These are phyloP conservation scores for Pontederia crassipes DNA, from an alignment of 176 grass and related monocot species.

Conservation along the genomic window DNA sequence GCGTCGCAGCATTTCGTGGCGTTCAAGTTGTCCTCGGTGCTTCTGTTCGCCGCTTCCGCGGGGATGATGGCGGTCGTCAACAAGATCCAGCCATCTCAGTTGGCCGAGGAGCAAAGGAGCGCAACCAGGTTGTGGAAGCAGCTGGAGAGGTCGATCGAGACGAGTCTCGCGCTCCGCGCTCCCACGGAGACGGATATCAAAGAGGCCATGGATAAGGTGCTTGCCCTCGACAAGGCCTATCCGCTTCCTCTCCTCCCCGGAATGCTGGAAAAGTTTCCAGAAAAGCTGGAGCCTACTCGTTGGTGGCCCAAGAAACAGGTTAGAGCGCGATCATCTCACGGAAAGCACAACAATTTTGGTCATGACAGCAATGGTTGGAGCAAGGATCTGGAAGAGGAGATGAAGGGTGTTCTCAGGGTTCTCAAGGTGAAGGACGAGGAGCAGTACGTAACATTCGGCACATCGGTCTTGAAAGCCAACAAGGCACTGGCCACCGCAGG, in stretches of 20 bases:
- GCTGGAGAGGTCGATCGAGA: constrained; percentile 2
- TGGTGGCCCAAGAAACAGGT: constrained; percentile 2
- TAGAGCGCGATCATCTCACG: too few species aligned
- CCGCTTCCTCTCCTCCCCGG: constrained; percentile 5
- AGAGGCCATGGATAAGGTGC: constrained; percentile 4
- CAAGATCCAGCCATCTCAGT: constrained; percentile 16
- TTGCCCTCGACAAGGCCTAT: constrained; percentile 7
- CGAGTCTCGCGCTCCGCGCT: neutral
- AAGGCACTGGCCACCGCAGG: constrained; percentile 23
- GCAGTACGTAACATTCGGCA: constrained; percentile 18
- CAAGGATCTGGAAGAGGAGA: constrained; percentile 40
- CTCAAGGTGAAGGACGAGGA: constrained; percentile 39
- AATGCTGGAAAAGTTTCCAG: constrained; percentile 20
- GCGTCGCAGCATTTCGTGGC: neutral
- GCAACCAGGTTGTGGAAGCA: constrained; percentile 9
- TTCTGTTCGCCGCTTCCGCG: constrained; percentile 3
- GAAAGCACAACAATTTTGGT: too few species aligned
- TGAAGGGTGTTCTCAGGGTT: constrained; percentile 32
- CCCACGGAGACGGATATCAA: neutral
- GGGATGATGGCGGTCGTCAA: constrained; percentile 15
- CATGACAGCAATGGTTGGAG: constrained; percentile 32
- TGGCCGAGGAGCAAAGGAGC: constrained; percentile 17
- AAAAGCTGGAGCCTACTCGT: constrained; percentile 5
- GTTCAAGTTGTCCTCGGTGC: constrained; percentile 8
- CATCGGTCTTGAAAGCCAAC: constrained; percentile 17